Evolutionary conservation across 139 green algal genomes (phyloP).

Genomic region (Chlorella vulgaris): DNA sequence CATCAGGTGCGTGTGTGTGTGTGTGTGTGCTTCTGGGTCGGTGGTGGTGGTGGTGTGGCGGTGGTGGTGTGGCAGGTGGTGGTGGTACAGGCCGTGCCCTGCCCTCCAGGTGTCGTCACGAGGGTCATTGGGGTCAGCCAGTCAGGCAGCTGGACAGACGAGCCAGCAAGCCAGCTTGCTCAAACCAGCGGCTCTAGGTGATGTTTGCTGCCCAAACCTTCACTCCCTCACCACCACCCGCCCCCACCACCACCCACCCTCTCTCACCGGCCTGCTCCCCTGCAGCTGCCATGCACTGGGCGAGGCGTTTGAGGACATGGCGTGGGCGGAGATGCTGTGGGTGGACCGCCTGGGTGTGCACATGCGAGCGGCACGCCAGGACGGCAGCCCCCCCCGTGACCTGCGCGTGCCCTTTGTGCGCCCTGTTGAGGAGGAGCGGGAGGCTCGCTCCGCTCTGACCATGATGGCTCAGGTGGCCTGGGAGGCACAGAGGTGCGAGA

Average conservation of each 20-base stretch:
- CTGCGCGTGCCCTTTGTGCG: conserved; percentile 77
- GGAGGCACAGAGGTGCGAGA: conserved; percentile 51
- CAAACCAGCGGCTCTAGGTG: too few relatives aligned
- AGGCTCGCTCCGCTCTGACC: conserved; percentile 83
- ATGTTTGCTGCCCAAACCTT: too few relatives aligned
- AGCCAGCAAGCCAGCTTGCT: too few relatives aligned
- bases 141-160: too few relatives aligned
- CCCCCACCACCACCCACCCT: not conserved
- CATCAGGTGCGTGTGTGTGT: conserved; percentile 45
- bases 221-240: not conserved
- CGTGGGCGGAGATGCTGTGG: conserved; percentile 86
- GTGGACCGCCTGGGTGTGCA: conserved; percentile 86
- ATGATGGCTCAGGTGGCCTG: conserved; percentile 87
- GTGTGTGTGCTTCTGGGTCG: not conserved
- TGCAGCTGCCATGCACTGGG: conserved; percentile 22
- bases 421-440: conserved; percentile 79
- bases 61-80: too few relatives aligned
- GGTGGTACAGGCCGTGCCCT: not conserved
- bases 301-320: conserved; percentile 62
- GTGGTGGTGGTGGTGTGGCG: not conserved
- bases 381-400: conserved; percentile 39
- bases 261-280: not conserved
- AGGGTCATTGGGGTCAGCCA: too few relatives aligned
- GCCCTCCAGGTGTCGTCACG: too few relatives aligned
- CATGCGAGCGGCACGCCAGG: conserved; percentile 50